Conservation (phyloP, 257 asterid species). For the Penstemon barbatus region DNA sequence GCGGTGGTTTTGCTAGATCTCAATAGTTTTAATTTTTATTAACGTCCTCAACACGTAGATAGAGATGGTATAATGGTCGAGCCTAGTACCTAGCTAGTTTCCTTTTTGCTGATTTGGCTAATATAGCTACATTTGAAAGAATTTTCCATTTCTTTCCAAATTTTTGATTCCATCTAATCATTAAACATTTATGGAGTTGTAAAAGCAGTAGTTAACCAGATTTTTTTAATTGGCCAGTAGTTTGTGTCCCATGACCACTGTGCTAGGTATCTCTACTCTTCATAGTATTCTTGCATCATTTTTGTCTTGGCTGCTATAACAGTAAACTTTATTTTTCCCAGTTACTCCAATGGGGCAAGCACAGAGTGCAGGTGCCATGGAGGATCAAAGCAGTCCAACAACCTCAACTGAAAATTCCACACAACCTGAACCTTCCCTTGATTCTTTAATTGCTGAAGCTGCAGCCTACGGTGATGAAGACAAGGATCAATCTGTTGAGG, state of each 20-base stretch:
- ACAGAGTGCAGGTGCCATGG: slow-evolving; percentile 32
- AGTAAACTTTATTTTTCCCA: slow-evolving; percentile 13
- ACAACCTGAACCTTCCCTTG: slow-evolving; percentile 54
- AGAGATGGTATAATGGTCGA: not conserved
- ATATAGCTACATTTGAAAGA: not conserved
- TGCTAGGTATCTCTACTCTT: not conserved
- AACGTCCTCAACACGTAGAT: not conserved
- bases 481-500: slow-evolving; percentile 52
- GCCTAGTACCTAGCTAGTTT: not conserved
- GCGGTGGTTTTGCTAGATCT: not conserved
- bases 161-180: not conserved
- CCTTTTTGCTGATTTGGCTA: not conserved
- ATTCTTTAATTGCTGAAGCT: slow-evolving; percentile 73
- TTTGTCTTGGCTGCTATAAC: not conserved
- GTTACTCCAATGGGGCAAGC: slow-evolving; percentile 48
- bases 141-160: not conserved
- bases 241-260: not conserved
- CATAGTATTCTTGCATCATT: too few species aligned
- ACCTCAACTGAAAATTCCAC: slow-evolving; percentile 30
- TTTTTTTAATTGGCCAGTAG: not conserved
- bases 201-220: not conserved
- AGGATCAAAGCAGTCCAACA: slow-evolving; percentile 32
- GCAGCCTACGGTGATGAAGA: slow-evolving; percentile 69
- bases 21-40: not conserved
- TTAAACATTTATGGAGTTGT: not conserved